Conservation (phyloP, 1,284 basidiomycete genomes). For the Trametes pubescens region DNA sequence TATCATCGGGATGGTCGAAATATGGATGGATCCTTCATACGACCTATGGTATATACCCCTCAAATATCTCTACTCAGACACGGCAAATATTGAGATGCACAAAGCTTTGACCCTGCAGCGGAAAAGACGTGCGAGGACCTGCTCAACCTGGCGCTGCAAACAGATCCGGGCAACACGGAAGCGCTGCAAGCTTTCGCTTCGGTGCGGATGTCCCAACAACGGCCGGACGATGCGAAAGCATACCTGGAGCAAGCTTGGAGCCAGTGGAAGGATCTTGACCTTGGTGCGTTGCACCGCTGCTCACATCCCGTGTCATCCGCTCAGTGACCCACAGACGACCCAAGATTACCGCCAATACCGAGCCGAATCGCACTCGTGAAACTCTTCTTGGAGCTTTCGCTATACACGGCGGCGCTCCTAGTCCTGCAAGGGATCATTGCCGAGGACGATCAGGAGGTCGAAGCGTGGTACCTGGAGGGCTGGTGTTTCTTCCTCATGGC, state of each 20-base stretch:
- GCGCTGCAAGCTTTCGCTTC: conserved; percentile 86
- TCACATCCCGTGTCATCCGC: conserved; percentile 1
- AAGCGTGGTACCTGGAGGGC: conserved; percentile 95
- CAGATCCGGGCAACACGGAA: conserved; percentile 82
- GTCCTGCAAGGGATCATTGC: conserved; percentile 85
- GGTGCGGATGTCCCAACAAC: conserved; percentile 88
- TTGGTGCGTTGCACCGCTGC: conserved; percentile 54
- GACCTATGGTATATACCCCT: conserved; percentile 80
- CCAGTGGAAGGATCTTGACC: conserved; percentile 78
- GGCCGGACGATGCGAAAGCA: conserved; percentile 81
- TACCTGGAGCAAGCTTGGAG: conserved; percentile 77
- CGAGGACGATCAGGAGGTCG: conserved; percentile 87
- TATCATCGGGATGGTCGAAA: conserved; percentile 91
- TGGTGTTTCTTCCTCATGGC: conserved; percentile 91
- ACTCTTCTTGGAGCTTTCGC: conserved; percentile 83
- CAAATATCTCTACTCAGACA: neutral
- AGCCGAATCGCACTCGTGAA: conserved; percentile 82
- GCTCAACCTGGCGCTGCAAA: conserved; percentile 74
- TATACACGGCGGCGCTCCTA: conserved; percentile 75
- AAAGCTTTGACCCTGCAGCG: conserved; percentile 82
- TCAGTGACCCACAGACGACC: conserved; percentile 60
- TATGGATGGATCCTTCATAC: conserved; percentile 91
- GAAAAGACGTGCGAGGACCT: conserved; percentile 85
- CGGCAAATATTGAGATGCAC: neutral
- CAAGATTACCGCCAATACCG: conserved; percentile 77